A percentile compares a stretch with the other conserved stretches of the same genome.
Evolutionary conservation across 768 basidiomycete genomes (phyloP).

Genomic region (Fomitopsis serialis): DNA sequence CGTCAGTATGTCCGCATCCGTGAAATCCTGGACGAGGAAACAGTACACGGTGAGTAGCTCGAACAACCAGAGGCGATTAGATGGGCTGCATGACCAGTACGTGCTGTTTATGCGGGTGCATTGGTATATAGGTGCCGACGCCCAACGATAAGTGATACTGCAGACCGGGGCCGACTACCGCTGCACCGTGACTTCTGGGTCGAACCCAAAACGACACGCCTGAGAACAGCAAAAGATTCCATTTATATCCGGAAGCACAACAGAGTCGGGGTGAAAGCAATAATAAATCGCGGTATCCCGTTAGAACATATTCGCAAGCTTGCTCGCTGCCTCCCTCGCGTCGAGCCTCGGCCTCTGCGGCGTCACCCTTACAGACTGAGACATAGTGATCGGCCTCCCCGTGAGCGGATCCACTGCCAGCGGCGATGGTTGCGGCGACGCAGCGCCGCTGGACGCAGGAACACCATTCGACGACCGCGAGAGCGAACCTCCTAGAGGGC

Average conservation of each 20-base stretch:
- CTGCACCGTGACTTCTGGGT: no score
- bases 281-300: background rate
- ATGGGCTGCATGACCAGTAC: no score
- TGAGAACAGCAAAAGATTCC: background rate
- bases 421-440: slow-evolving; percentile 1
- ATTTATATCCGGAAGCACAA: background rate
- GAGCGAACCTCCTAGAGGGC: background rate
- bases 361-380: slow-evolving; percentile 66
- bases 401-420: slow-evolving; percentile 57
- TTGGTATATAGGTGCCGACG: no score
- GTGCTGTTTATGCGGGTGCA: no score
- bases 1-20: no score
- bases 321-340: slow-evolving; percentile 81
- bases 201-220: no score
- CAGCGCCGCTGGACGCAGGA: slow-evolving; percentile 1
- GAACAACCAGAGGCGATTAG: no score
- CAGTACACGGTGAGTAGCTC: no score
- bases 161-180: no score
- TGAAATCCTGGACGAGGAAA: no score
- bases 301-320: slow-evolving; percentile 86
- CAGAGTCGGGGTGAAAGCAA: background rate
- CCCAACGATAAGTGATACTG: no score
- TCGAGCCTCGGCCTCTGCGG: slow-evolving; percentile 74
- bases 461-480: slow-evolving; percentile 10
- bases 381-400: slow-evolving; percentile 57